phyloP scores from a whole-genome alignment of 2,329 filamentous ascomycete genomes.

The Capronia coronata region DNA sequence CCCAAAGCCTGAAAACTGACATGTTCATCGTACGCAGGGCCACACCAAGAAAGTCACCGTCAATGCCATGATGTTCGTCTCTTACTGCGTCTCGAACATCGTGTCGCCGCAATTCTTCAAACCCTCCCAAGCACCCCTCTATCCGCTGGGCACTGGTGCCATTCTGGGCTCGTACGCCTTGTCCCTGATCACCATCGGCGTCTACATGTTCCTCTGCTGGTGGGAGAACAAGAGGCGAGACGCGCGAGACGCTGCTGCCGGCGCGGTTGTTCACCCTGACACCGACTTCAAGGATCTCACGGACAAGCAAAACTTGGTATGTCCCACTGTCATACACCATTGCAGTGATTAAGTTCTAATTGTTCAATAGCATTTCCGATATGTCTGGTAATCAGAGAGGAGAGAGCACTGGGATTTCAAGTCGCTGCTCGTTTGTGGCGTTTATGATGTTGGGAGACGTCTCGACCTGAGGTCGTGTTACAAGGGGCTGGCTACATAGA shows the following conservation, averaged over 20 bases:
- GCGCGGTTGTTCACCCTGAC: slow-evolving; percentile 23
- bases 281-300: slow-evolving; percentile 36
- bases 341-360: not conserved
- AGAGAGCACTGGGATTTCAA: too few species aligned
- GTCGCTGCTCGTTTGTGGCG: too few species aligned
- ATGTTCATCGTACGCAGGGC: not conserved
- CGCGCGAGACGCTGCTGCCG: slow-evolving; percentile 7
- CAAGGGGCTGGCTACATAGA: too few species aligned
- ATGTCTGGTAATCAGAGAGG: slow-evolving; percentile 7
- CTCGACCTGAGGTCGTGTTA: too few species aligned
- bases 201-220: slow-evolving; percentile 31
- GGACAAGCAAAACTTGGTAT: slow-evolving; percentile 33
- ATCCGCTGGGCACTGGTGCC: slow-evolving; percentile 10
- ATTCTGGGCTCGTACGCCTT: slow-evolving; percentile 26
- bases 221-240: slow-evolving; percentile 34
- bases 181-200: slow-evolving; percentile 31
- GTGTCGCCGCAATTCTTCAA: slow-evolving; percentile 11
- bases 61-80: slow-evolving; percentile 42
- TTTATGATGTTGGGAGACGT: too few species aligned
- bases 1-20: too few species aligned
- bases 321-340: not conserved
- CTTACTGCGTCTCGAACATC: slow-evolving; percentile 18
- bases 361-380: slow-evolving; percentile 7
- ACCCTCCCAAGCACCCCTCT: slow-evolving; percentile 3
- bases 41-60: slow-evolving; percentile 47